Base-by-base conservation (phyloP, 2,329 filamentous ascomycete genomes). In the Bisporella sp. region DNA sequence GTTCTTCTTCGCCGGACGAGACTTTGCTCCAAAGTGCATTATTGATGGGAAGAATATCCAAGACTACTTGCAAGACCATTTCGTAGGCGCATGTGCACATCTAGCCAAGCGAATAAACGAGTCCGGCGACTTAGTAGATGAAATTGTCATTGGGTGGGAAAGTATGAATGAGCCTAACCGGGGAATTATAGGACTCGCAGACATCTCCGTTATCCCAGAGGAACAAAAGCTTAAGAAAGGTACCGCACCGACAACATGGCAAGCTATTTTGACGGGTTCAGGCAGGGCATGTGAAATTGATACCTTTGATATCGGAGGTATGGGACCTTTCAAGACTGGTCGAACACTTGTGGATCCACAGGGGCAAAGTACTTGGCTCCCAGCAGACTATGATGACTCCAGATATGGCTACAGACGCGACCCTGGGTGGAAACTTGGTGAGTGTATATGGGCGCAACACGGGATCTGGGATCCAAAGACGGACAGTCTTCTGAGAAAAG, bases 361-460 rank as follows among this genome's bases (percentile, higher is more conserved):
- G 62, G 93, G 92, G 13, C 84, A 87, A 60, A 79, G 74, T 29
- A 89, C 87, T 1, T 99, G 93, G 93, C 70, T 99, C 29, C 82
- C 89, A 2, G 72, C 73, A n/a, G 83, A 82, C 52, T 89, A 92
- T 65, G 86, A 96, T 61, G 93, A 99, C 58, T 84, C 81, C 9
- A 80, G 82, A 56, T 99, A 99, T 66, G 89, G 89, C 35, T 99
- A 89, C 83, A 90, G 87, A 65, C 81, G 93, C 57, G 89, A 95
- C 63, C 78, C 87, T 0, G 84, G 76, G 6, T 99, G 93, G 93
- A 91, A 85, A 66, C 72, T 99, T 13, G 93, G 93, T n/a, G 82
- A 95, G 68, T 97, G 93, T 63, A 68, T 99, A 40, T 99, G 93
- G 93, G 92, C 93, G 4, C 92, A 96, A 64, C 91, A 99, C 66